Evolutionary conservation across 371 early-diverging fungal genomes (phyloP), one percentile per base, ranked within the genome.

Genomic region (Mortierella sp.): DNA sequence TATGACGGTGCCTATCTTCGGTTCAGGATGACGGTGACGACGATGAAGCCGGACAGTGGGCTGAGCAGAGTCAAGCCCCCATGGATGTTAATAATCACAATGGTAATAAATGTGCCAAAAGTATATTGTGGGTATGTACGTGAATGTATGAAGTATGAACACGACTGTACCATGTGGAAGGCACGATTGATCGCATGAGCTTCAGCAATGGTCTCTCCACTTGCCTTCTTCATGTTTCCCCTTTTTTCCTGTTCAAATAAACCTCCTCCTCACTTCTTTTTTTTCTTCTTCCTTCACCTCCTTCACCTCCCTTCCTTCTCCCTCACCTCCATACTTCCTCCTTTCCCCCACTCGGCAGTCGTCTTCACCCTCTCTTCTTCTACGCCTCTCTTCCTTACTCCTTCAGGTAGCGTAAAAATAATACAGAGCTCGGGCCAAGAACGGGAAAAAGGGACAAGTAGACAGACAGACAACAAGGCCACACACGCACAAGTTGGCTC

Each of bases 361-460:
- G 21, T 51, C 51, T 7, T 51, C 21, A 21, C 21, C 21, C 51
- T 51, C 51, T 3, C 51, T 6, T 63, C 32, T 21, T 63, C 32
- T 21, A 63, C 63, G 38, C 68, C 21, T 38, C 68, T 21, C 38
- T 51, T 74, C 51, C 51, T 21, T 21, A 21, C 21, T 29, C 46
- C 3, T 29, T 24, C 29, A 68, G 68, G 68, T 68, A 68, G 68
- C 11, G 72, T 32, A 38, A 29, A 49, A 49, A 32, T 46, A 63
- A 79, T 32, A 55, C 43, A 56, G 49, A 70, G 77, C 56, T n/a
- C 75, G 73, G 58, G 71, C 70, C 58, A 55, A 63, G 70, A 71
- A n/a, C 68, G 65, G 55, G 35, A 71, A n/a, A 41, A 14, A 24
- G 24, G 54, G 55, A 56, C 41, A 41, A 29, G 12, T 29, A 24